A percentile compares a stretch with the other conserved stretches of the same genome.
These are phyloP conservation scores for Candolleomyces eurysporus DNA, from an alignment of 768 basidiomycete genomes.

Conservation along the genomic window DNA sequence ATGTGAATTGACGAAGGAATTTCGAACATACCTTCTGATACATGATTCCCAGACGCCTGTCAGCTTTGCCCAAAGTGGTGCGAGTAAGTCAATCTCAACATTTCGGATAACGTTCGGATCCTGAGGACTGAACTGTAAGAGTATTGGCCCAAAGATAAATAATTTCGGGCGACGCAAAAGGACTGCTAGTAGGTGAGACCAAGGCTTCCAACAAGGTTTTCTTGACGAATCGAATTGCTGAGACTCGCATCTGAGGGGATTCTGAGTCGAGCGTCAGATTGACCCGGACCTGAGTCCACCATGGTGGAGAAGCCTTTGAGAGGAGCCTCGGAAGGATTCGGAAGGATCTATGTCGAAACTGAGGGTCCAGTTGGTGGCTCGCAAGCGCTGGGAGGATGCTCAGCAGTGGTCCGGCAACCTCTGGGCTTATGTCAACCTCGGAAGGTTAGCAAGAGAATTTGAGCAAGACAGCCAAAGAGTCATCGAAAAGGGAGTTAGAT, in stretches of 20 bases:
- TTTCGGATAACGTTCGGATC: too few species aligned
- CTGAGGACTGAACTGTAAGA: constrained; percentile 57
- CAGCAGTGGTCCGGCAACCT: constrained; percentile 47
- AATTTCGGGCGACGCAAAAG: constrained; percentile 56
- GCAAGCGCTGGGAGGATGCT: constrained; percentile 54
- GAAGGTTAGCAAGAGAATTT: constrained; percentile 26
- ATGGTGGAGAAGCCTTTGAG: constrained; percentile 39
- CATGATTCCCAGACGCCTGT: too few species aligned
- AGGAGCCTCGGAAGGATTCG: constrained; percentile 58
- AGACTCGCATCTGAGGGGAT: constrained; percentile 66
- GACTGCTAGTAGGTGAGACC: constrained; percentile 25
- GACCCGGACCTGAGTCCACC: constrained; percentile 53
- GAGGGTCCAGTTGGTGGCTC: constrained; percentile 59
- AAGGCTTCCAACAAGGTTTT: constrained; percentile 60
- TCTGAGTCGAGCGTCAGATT: constrained; percentile 49
- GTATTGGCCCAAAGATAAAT: constrained; percentile 55
- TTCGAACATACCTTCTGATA: too few species aligned
- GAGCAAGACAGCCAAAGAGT: constrained; percentile 58
- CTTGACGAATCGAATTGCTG: constrained; percentile 66
- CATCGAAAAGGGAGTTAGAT: constrained; percentile 53
- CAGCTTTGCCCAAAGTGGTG: too few species aligned
- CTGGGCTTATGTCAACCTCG: constrained; percentile 32
- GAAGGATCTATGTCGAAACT: constrained; percentile 58
- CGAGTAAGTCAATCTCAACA: too few species aligned
- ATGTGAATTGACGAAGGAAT: too few species aligned